Base-by-base conservation (phyloP, 495 filamentous ascomycete genomes). In the Aeminium ludgeri region DNA sequence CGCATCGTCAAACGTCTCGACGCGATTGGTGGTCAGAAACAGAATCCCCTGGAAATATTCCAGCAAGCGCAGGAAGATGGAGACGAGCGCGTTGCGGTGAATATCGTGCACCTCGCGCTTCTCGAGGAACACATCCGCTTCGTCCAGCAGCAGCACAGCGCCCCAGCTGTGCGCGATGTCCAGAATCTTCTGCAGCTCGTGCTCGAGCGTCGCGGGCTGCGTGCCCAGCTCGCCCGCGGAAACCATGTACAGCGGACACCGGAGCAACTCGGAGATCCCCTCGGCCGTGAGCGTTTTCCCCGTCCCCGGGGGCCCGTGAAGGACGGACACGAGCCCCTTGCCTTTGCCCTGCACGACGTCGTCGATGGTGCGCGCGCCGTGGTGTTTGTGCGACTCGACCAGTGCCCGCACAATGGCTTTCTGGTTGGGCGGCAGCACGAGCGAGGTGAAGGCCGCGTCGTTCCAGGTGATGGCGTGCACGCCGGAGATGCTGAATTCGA, bases 401-500 rank as follows among this genome's bases (percentile, higher is more conserved):
- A 87, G 66, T 10, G 82, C 80, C 52, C 76, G 76, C 34, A 91
- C 81, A 38, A 89, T 83, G 12, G 72, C 70, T 48, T 91, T 89
- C 38, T 82, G 80, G 41, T 79, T 76, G 11, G 69, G 61, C 1
- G 80, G 74, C 8, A 92, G 65, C 2, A 89, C 80, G 13, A 92
- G 69, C 2, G 73, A 78, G 41, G 79, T 71, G 52, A 85, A 89
- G 3, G 84, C 83, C n/a, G 72, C 67, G 32, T 78, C 74, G 52
- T 89, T 82, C 80, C 80, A 91, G 27, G 73, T 64, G 48, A 86
- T 87, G 17, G 86, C 80, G 43, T 74, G 76, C 53, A 95, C 72
- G 10, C 80, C 78, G 0, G 78, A 83, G 34, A 95, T 75, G 16
- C 75, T 78, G 51, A 93, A 91, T 59, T 93, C 83, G 0, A 93